Base-by-base conservation (phyloP, 1,284 basidiomycete species). In the Pascua sp. region DNA sequence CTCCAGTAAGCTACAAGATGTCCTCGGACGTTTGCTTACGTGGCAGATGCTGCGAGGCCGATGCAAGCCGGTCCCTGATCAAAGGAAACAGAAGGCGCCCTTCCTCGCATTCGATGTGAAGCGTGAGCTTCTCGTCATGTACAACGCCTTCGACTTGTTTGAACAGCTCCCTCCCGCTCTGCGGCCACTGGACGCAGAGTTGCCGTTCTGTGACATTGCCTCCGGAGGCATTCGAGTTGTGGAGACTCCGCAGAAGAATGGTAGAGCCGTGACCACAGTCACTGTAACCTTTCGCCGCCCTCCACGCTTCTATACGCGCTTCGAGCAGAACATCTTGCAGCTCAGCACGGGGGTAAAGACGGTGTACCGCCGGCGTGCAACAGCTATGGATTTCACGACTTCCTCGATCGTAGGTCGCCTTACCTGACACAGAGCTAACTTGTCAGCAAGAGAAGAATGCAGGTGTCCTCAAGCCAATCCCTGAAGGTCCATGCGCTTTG, bases 201-300 rank as follows among this genome's bases (percentile, higher is more conserved):
- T 76, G 8, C 64, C 70, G 8, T 73, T 73, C 47, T 66, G 68
- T 41, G 71, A 76, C 50, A 70, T 76, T 47, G 62, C 69, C 0
- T 56, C 60, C 4, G 64, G 69, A 13, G 73, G 72, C 11, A 67
- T 77, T 17, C 61, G 65, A 36, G 60, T 72, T 47, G 54, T 59
- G 15, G 56, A 65, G 47, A 37, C 42, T 13, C 13, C 4, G 15
- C 7, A 42, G 18, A 12, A 39, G 5, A 24, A 43, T 13, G 10
- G 50, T 13, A 43, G 56, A n/a, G 41, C 57, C 8, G 66, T 71
- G 2, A 67, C 63, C 1, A 32, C 24, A 32, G 66, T 77, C 2
- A 74, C 72, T 0, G 67, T 75, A 48, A 64, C 55, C 12, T 63
- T 60, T 36, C 55, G 70, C 4, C 63, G 73, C 11, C 73, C 75